phyloP scores from a whole-genome alignment of 2,329 filamentous ascomycete species.

The Hymenoscyphus fructigenus region DNA sequence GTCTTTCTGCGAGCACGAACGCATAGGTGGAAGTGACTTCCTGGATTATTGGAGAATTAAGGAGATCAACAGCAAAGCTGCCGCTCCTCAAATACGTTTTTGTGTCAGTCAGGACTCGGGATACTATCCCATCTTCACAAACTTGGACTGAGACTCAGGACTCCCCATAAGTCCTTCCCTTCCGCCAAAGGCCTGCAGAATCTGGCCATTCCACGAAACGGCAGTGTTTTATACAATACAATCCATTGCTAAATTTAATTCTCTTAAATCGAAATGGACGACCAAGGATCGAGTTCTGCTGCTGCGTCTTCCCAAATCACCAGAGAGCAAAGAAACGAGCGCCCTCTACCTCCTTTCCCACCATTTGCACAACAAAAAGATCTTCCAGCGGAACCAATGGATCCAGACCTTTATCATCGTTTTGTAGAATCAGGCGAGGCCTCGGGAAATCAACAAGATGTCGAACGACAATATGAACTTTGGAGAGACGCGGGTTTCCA shows the following conservation, averaged over 20 bases:
- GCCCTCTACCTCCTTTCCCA: slow-evolving; percentile 14
- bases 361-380: background rate
- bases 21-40: background rate
- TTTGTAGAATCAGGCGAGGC: background rate
- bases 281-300: background rate
- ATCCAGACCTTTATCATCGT: slow-evolving; percentile 2
- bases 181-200: background rate
- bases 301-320: background rate
- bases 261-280: slow-evolving; percentile 5
- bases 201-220: background rate
- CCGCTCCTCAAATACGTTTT: background rate
- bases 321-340: slow-evolving; percentile 6
- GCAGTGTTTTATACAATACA: background rate
- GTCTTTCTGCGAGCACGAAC: background rate
- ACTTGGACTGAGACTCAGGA: background rate
- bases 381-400: background rate
- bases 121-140: background rate
- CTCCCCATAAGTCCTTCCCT: background rate
- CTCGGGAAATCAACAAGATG: slow-evolving; percentile 1
- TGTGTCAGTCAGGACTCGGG: background rate
- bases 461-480: slow-evolving; percentile 8
- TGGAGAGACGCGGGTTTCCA: slow-evolving; percentile 13
- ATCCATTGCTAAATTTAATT: background rate
- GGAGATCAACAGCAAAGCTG: background rate
- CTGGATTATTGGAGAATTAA: background rate